A percentile compares a stretch with the other conserved stretches of the same genome.
Evolutionary conservation across 768 basidiomycete genomes (phyloP).

Genomic region (Termitomyces heimii): DNA sequence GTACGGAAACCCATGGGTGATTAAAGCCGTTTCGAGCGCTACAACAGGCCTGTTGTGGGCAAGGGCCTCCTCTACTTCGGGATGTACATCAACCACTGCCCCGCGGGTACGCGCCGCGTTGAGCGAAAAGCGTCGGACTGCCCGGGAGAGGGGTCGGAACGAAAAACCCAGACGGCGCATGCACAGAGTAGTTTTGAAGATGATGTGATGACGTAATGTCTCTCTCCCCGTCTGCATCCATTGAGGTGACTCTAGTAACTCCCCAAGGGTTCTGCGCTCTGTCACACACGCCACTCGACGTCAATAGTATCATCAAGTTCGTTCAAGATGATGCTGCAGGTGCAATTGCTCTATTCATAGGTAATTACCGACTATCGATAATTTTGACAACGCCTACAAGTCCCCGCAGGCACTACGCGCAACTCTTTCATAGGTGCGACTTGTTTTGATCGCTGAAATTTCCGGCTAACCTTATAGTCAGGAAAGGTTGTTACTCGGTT

Average conservation of each 20-base stretch:
- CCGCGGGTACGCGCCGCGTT: conserved; percentile 10
- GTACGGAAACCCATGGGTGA: conserved; percentile 89
- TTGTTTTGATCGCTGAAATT: background rate
- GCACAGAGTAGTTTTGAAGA: background rate
- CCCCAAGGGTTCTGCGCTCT: conserved; percentile 49
- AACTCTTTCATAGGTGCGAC: conserved; percentile 73
- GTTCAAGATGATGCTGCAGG: conserved; percentile 64
- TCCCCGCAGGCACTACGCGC: conserved; percentile 58
- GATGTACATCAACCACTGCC: conserved; percentile 60
- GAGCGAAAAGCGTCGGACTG: background rate
- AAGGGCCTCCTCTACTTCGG: conserved; percentile 82
- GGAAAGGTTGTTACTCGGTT: conserved; percentile 66
- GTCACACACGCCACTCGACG: conserved; percentile 54
- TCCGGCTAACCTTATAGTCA: conserved; percentile 17
- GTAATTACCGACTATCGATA: conserved; percentile 22
- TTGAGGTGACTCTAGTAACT: conserved; percentile 34
- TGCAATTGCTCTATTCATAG: conserved; percentile 73
- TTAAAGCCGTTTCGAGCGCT: conserved; percentile 87
- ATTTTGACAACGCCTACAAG: background rate
- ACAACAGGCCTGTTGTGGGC: conserved; percentile 63
- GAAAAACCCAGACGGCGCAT: background rate
- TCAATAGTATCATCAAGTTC: conserved; percentile 49
- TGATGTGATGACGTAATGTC: conserved; percentile 5
- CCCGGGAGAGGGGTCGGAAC: background rate
- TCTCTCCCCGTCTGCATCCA: conserved; percentile 28